Conservation (phyloP, 163 green algal species). For the Chlorella variabilis region DNA sequence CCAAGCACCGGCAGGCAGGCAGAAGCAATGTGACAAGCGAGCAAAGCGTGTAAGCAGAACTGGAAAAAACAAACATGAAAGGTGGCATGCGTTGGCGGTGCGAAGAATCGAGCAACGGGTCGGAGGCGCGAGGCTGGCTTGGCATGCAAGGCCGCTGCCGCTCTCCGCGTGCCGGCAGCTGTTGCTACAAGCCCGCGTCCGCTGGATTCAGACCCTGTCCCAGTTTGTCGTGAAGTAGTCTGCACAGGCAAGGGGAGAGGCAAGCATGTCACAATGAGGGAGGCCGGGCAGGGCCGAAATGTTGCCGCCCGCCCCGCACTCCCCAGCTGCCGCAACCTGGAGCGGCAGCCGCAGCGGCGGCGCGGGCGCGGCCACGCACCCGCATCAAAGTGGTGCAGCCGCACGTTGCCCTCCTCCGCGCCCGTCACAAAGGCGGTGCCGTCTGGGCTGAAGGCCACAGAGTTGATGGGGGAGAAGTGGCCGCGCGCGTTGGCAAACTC, state of each 20-base stretch:
- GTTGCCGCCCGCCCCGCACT: too few relatives aligned
- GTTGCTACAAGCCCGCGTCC: not conserved
- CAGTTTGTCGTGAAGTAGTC: not conserved
- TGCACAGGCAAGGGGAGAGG: not conserved
- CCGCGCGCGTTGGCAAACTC: constrained; percentile 96
- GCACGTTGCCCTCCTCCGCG: constrained; percentile 98
- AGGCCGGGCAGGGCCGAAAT: not conserved
- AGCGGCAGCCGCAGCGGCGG: not conserved
- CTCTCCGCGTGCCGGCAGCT: too few relatives aligned
- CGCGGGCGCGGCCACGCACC: not conserved
- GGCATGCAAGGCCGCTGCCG: too few relatives aligned
- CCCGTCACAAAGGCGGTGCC: constrained; percentile 91
- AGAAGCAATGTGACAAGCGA: not conserved
- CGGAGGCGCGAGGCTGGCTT: not conserved
- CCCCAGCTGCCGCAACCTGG: too few relatives aligned
- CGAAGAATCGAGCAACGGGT: not conserved
- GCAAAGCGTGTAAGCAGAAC: too few relatives aligned
- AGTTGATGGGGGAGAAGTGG: constrained; percentile 99
- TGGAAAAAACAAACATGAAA: constrained; percentile 7
- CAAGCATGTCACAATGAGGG: too few relatives aligned
- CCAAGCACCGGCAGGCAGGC: not conserved
- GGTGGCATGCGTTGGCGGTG: not conserved
- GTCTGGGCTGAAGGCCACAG: constrained; percentile 92
- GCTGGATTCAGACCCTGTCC: not conserved
- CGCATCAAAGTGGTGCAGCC: constrained; percentile 96